Evolutionary conservation across 306 rosid genomes (phyloP).

Genomic region (Leucaena leucocephala): DNA sequence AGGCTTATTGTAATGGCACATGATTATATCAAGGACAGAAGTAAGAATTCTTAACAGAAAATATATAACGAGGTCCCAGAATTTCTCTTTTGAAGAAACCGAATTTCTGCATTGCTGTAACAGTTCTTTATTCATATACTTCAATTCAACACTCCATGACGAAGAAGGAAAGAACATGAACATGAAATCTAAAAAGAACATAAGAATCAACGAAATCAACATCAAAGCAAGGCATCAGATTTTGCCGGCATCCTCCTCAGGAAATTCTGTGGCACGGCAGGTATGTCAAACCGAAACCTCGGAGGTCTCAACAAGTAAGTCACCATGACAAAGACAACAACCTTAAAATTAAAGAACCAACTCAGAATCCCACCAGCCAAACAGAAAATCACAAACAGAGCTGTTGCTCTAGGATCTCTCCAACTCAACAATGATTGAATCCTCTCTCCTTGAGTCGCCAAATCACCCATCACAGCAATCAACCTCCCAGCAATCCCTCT

Average conservation of each 20-base stretch:
- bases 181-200: neutral
- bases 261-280: constrained; percentile 48
- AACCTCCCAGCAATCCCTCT: constrained; percentile 46
- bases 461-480: constrained; percentile 43
- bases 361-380: constrained; percentile 35
- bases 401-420: constrained; percentile 61
- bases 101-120: neutral
- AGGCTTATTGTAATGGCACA: too few species aligned
- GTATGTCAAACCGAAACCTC: constrained; percentile 36
- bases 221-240: constrained; percentile 52
- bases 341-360: constrained; percentile 27
- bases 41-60: too few species aligned
- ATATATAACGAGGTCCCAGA: neutral
- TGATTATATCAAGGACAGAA: too few species aligned
- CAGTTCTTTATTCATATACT: neutral
- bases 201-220: neutral
- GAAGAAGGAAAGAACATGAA: neutral
- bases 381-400: constrained; percentile 46
- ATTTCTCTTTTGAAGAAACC: neutral
- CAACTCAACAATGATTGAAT: constrained; percentile 47
- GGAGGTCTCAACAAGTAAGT: constrained; percentile 50
- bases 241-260: constrained; percentile 65
- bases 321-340: neutral
- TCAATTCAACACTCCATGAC: too few species aligned
- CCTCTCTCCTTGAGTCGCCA: constrained; percentile 62